These are phyloP conservation scores for Ophiorrhiza pumila DNA, from an alignment of 257 asterid genomes.

Conservation along the genomic window DNA sequence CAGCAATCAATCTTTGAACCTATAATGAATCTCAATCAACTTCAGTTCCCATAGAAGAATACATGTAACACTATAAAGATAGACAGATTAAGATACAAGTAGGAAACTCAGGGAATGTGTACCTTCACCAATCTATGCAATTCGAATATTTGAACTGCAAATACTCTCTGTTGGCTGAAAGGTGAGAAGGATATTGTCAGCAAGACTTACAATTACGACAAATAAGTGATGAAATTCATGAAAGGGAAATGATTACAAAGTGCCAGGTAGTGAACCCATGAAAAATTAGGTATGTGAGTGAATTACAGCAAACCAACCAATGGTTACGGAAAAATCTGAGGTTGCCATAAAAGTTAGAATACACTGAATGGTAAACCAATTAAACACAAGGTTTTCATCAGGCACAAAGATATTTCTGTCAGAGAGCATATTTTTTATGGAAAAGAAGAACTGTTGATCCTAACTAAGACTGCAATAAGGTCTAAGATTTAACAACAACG, in stretches of 20 bases:
- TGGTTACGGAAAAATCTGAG: not conserved
- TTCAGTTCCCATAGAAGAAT: not conserved
- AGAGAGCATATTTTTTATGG: too few relatives aligned
- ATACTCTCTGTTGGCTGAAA: constrained; percentile 79
- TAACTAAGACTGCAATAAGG: not conserved
- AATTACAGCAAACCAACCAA: not conserved
- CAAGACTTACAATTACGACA: not conserved
- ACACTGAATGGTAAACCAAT: not conserved
- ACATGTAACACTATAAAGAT: not conserved
- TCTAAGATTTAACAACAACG: too few relatives aligned
- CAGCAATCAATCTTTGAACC: constrained; percentile 81
- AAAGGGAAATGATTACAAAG: not conserved
- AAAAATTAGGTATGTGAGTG: not conserved
- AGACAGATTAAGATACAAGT: not conserved
- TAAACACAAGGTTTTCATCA: not conserved
- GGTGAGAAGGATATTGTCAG: constrained; percentile 4
- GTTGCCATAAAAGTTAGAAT: not conserved
- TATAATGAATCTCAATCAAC: constrained; percentile 22
- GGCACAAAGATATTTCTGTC: not conserved
- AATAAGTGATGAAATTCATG: not conserved
- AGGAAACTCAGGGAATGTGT: not conserved
- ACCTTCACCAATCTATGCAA: constrained; percentile 91
- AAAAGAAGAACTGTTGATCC: not conserved
- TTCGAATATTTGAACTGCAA: constrained; percentile 96
- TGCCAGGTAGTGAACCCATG: not conserved